Evolutionary conservation across 768 basidiomycete species (phyloP).

Genomic region (Pleurotus tuber-regium): DNA sequence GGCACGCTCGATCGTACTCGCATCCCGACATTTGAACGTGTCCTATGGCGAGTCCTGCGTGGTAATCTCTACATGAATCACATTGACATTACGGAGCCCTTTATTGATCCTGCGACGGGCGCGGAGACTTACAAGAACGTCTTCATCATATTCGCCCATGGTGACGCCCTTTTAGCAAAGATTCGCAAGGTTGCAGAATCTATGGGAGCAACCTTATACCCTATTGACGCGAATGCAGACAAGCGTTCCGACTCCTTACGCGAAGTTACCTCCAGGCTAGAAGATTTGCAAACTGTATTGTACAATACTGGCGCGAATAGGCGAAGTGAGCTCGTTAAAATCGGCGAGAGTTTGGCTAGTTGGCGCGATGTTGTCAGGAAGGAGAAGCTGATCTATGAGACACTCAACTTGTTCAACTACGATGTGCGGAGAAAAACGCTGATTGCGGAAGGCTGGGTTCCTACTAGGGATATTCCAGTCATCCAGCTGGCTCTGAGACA

Average conservation of each 20-base stretch:
- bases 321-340: slow-evolving; percentile 74
- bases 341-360: slow-evolving; percentile 80
- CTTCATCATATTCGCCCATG: slow-evolving; percentile 99
- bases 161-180: slow-evolving; percentile 87
- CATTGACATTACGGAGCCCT: slow-evolving; percentile 90
- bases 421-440: slow-evolving; percentile 92
- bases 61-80: slow-evolving; percentile 99
- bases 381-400: slow-evolving; percentile 96
- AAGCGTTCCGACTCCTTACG: slow-evolving; percentile 88
- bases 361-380: slow-evolving; percentile 95
- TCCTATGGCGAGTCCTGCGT: slow-evolving; percentile 95
- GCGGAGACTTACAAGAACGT: slow-evolving; percentile 93
- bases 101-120: slow-evolving; percentile 83
- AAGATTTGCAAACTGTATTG: slow-evolving; percentile 86
- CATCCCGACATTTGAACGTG: slow-evolving; percentile 92
- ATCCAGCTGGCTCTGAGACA: slow-evolving; percentile 87
- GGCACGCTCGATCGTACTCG: slow-evolving; percentile 94
- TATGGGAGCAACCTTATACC: slow-evolving; percentile 97
- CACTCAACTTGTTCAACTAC: slow-evolving; percentile 93
- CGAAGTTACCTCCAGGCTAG: slow-evolving; percentile 84
- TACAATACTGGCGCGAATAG: slow-evolving; percentile 87
- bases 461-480: slow-evolving; percentile 81
- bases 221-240: slow-evolving; percentile 92
- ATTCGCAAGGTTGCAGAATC: slow-evolving; percentile 98
- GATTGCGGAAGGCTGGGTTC: slow-evolving; percentile 97